Conservation (phyloP, 768 basidiomycete genomes). For the Suillus subluteus region DNA sequence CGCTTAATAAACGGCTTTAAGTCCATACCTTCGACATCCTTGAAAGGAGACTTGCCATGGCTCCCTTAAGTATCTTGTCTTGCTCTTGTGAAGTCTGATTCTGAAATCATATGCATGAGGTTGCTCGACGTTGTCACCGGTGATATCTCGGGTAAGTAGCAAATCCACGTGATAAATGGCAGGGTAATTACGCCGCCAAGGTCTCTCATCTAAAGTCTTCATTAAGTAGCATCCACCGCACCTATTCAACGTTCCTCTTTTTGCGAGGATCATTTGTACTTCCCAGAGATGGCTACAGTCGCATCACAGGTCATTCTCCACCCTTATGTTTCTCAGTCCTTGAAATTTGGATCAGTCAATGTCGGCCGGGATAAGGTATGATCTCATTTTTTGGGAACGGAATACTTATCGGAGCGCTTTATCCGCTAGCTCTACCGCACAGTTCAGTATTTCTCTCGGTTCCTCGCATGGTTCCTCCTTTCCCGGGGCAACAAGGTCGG, state of each 20-base stretch:
- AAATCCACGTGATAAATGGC: constrained; percentile 33
- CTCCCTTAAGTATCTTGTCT: background rate
- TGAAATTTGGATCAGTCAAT: constrained; percentile 82
- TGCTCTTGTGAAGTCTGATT: constrained; percentile 6
- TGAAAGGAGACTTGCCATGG: background rate
- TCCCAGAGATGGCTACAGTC: constrained; percentile 37
- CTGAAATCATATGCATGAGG: background rate
- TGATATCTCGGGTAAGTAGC: constrained; percentile 11
- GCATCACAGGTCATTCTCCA: constrained; percentile 85
- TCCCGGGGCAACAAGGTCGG: constrained; percentile 69
- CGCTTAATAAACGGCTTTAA: too few relatives aligned
- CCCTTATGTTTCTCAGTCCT: constrained; percentile 71
- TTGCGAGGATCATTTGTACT: constrained; percentile 14
- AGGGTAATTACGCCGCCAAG: constrained; percentile 15
- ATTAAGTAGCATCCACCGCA: background rate
- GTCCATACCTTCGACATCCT: background rate
- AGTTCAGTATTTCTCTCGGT: constrained; percentile 87
- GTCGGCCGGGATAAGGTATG: constrained; percentile 89
- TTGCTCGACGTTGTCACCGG: background rate
- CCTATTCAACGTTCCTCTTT: constrained; percentile 17
- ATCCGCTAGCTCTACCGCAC: constrained; percentile 76
- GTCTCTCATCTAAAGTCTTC: constrained; percentile 1
- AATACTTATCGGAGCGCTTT: background rate
- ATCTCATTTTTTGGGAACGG: background rate
- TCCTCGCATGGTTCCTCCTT: constrained; percentile 83